Percentiles rank a stretch among this genome's conserved stretches.
Evolutionary conservation across 768 basidiomycete species (phyloP).

Genomic region (Exidia glandulosa): DNA sequence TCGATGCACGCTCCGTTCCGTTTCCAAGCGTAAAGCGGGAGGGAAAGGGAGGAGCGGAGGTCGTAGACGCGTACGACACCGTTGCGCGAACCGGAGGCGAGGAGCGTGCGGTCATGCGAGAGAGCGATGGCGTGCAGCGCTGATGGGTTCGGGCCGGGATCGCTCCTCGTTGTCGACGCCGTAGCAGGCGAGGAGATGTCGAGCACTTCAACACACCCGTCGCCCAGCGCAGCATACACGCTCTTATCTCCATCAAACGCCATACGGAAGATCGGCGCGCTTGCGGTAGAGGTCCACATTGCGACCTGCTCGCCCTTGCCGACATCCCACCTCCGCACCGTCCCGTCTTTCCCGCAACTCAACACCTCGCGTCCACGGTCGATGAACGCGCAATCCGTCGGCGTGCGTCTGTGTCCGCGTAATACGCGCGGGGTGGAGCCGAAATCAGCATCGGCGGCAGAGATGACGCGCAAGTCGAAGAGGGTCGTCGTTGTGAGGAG

Average conservation of each 20-base stretch:
- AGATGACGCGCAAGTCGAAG: conserved; percentile 53
- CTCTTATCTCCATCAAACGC: conserved; percentile 27
- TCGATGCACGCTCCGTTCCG: conserved; percentile 36
- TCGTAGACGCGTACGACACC: conserved; percentile 51
- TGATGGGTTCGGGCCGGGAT: conserved; percentile 10
- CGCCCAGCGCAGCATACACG: conserved; percentile 31
- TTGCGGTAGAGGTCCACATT: conserved; percentile 29
- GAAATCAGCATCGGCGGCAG: conserved; percentile 30
- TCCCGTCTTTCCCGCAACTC: conserved; percentile 57
- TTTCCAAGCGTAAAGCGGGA: conserved; percentile 27
- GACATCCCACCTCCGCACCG: conserved; percentile 64
- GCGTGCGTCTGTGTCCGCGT: conserved; percentile 50
- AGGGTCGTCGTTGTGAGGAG: conserved; percentile 60
- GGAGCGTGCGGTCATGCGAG: conserved; percentile 26
- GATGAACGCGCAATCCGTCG: conserved; percentile 56
- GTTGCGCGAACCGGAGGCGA: conserved; percentile 47
- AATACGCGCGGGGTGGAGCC: conserved; percentile 45
- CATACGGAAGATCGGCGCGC: conserved; percentile 34
- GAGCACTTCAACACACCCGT: conserved; percentile 44
- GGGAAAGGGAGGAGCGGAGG: conserved; percentile 27
- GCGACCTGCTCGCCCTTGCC: conserved; percentile 38
- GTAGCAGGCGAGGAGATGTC: conserved; percentile 37
- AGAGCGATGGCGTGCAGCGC: conserved; percentile 34
- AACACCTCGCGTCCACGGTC: conserved; percentile 56
- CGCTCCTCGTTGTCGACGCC: conserved; percentile 17